These are phyloP conservation scores for Capronia coronata DNA, from an alignment of 2,329 filamentous ascomycete genomes.

Conservation along the genomic window DNA sequence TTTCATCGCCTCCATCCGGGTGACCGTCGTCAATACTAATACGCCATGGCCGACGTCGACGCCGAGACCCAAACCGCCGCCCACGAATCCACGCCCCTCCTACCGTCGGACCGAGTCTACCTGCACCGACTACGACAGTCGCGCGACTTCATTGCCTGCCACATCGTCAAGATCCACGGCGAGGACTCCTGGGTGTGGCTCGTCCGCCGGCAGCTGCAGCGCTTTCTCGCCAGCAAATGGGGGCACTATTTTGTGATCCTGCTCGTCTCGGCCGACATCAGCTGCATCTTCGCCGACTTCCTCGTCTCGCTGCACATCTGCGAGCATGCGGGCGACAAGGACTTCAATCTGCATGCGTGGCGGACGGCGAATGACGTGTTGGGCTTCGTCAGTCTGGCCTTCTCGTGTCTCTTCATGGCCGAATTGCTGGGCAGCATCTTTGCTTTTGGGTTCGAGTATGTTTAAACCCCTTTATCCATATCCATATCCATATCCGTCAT, in stretches of 20 bases:
- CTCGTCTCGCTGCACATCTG: constrained; percentile 47
- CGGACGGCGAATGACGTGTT: constrained; percentile 40
- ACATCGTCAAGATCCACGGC: constrained; percentile 29
- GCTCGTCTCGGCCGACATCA: constrained; percentile 47
- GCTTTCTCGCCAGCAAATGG: constrained; percentile 41
- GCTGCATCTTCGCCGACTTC: constrained; percentile 49
- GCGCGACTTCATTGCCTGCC: background rate
- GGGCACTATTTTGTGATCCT: constrained; percentile 47
- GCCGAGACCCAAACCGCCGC: background rate
- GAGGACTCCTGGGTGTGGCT: constrained; percentile 26
- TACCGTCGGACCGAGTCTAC: background rate
- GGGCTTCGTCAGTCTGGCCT: constrained; percentile 49
- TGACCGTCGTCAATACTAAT: too few relatives aligned
- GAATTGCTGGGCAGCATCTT: constrained; percentile 56
- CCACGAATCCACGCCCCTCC: background rate
- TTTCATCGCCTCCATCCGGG: too few relatives aligned
- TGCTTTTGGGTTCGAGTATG: constrained; percentile 56
- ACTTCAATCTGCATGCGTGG: constrained; percentile 29
- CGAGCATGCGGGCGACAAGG: constrained; percentile 32
- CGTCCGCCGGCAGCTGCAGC: constrained; percentile 27
- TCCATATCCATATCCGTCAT: too few relatives aligned
- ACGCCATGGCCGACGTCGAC: background rate
- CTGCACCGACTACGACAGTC: background rate
- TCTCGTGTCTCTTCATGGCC: constrained; percentile 59
- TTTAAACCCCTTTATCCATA: constrained; percentile 13